Percentiles rank a stretch among this genome's conserved stretches.
phyloP scores from a whole-genome alignment of 2,329 filamentous ascomycete species.

The Salinomyces thailandicus region DNA sequence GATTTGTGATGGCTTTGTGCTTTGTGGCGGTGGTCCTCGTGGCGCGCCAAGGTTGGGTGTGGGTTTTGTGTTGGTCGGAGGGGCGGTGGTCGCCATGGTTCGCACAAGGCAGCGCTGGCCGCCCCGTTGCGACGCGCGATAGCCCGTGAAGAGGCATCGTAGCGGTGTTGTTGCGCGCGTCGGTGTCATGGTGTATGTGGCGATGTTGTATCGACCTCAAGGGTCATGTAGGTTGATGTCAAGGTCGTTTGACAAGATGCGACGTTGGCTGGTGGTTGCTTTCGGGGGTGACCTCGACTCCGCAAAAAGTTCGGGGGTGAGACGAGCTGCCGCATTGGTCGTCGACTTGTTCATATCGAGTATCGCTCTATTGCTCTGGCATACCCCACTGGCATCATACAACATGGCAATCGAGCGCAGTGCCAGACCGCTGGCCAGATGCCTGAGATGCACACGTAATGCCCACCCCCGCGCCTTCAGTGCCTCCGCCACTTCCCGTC shows the following conservation, averaged over 20 bases:
- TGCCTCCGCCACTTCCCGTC: conserved; percentile 33
- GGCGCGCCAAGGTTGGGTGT: background rate
- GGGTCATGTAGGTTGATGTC: too few relatives aligned
- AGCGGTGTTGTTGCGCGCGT: conserved; percentile 29
- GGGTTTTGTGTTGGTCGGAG: conserved; percentile 16
- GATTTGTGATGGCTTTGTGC: conserved; percentile 5
- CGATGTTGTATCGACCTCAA: too few relatives aligned
- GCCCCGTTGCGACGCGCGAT: conserved; percentile 12
- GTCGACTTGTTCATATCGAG: conserved; percentile 1
- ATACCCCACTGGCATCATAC: too few relatives aligned
- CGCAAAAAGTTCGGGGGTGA: conserved; percentile 5
- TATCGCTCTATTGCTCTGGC: too few relatives aligned
- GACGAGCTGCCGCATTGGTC: background rate
- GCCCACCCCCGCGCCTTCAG: conserved; percentile 38
- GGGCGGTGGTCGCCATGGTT: conserved; percentile 47
- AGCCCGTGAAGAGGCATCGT: conserved; percentile 23
- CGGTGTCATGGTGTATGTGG: conserved; percentile 29
- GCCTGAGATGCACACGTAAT: conserved; percentile 18
- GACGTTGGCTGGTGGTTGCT: too few relatives aligned
- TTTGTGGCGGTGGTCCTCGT: conserved; percentile 21
- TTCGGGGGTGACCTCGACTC: too few relatives aligned
- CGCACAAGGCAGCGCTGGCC: conserved; percentile 32
- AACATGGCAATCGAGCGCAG: conserved; percentile 24
- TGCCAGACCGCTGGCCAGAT: conserved; percentile 26
- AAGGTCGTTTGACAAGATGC: too few relatives aligned